Base-by-base conservation (phyloP, 1,284 basidiomycete genomes). In the Puccinia hordei region DNA sequence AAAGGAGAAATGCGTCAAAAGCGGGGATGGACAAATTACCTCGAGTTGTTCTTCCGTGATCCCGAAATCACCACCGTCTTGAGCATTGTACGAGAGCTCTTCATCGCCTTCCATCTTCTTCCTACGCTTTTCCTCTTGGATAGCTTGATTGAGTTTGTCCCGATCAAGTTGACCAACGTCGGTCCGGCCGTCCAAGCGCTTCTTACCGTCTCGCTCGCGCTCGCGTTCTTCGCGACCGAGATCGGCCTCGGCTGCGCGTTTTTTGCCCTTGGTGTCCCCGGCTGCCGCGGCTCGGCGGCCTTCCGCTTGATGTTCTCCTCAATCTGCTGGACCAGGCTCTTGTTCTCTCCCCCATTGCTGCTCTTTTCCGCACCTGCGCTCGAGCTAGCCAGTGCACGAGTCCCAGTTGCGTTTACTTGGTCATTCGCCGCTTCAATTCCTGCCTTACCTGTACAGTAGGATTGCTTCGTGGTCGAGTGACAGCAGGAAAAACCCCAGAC, bases 401-500 rank as follows among this genome's bases (percentile, higher is more conserved):
- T 88, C 33, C 89, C 88, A 82, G 90, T 89, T 1, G 92, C 91
- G 82, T 88, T 90, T 1, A 92, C 92, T 49, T 89, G 84, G 9
- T 90, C 87, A 19, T 61, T 73, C 24, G 41, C 44, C 9, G 95
- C 95, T 81, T 90, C 89, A 82, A 93, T 97, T 80, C 93, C 95
- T 12, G 92, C 94, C 85, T 90, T 85, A 0, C 95, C 95, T 41
- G 95, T 92, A 85, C 96, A 99, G 85, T 99, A 99, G 12, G 94
- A 95, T 68, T 93, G 88, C 84, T 94, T 92, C 66, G 95, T 87
- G 82, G 80, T 88, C 13, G 93, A 95, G 85, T 97, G 95, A 85
- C 97, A 99, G 86, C 97, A 99, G 41, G 90, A 91, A 86, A 92
- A 99, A 66, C 97, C 97, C 97, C 97, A 99, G 81, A 88, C 86